phyloP scores from a whole-genome alignment of 305 asterid genomes.

The Fraxinus sp. region DNA sequence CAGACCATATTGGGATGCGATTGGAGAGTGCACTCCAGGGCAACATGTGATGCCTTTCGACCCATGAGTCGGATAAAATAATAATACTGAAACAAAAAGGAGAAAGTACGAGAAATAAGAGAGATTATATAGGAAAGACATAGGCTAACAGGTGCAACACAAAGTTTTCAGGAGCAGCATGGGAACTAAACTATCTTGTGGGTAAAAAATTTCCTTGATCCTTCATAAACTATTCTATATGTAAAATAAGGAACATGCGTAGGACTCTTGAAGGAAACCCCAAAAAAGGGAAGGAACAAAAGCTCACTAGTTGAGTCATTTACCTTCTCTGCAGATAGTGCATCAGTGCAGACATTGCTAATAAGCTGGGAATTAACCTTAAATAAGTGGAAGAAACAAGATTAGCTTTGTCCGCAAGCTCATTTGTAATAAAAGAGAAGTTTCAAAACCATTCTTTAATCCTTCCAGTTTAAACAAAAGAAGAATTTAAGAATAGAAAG shows the following conservation, averaged over 20 bases:
- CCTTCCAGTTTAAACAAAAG: background rate
- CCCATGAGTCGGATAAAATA: conserved; percentile 97
- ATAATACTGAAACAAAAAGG: conserved; percentile 68
- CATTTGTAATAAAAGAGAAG: conserved; percentile 3
- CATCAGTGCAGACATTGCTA: conserved; percentile 97
- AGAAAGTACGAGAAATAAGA: conserved; percentile 5
- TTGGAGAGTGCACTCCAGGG: conserved; percentile 93
- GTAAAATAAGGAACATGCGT: conserved; percentile 7
- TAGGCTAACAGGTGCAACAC: background rate
- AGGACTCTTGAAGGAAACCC: conserved; percentile 14
- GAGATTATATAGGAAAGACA: conserved; percentile 5
- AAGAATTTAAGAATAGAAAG: background rate
- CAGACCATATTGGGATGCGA: conserved; percentile 98
- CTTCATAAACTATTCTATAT: conserved; percentile 5
- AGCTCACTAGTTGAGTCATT: conserved; percentile 5
- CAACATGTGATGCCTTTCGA: conserved; percentile 95
- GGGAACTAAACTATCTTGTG: background rate
- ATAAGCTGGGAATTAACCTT: conserved; percentile 98
- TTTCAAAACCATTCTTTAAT: background rate
- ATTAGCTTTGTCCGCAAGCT: background rate
- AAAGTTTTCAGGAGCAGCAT: background rate
- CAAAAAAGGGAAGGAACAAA: conserved; percentile 12
- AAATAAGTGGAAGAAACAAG: conserved; percentile 18
- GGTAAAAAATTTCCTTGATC: background rate
- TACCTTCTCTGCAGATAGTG: conserved; percentile 98